These are phyloP conservation scores for Haematococcus sp. DNA, from an alignment of 139 green algal genomes.

Conservation along the genomic window DNA sequence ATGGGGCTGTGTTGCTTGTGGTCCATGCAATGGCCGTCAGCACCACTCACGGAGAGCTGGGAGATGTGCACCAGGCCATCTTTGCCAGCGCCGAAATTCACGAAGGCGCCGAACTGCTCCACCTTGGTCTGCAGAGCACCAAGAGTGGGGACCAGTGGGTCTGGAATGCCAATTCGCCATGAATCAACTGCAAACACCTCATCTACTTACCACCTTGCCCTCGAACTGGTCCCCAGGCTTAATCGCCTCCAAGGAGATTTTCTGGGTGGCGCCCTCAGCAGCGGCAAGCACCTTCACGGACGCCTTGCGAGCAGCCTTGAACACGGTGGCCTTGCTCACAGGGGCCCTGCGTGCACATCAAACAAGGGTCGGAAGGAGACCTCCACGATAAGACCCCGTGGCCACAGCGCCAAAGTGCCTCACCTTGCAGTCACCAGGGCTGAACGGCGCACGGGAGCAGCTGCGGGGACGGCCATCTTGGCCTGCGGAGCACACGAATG, in stretches of 20 bases:
- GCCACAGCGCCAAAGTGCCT: too few species aligned
- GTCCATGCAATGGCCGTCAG: neutral
- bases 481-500: too few species aligned
- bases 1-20: neutral
- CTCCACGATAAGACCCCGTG: neutral
- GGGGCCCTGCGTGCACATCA: constrained; percentile 32
- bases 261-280: neutral
- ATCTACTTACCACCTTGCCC: constrained; percentile 52
- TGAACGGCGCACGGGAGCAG: too few species aligned
- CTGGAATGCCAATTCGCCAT: neutral
- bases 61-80: constrained; percentile 96
- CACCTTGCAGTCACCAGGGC: too few species aligned
- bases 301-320: constrained; percentile 3
- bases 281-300: neutral
- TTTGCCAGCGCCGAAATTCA: constrained; percentile 81
- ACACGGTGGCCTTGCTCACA: constrained; percentile 23
- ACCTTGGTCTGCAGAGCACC: constrained; percentile 49
- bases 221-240: constrained; percentile 45
- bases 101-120: constrained; percentile 87
- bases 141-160: neutral
- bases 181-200: neutral
- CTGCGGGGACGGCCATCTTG: too few species aligned
- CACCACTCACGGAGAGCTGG: constrained; percentile 60
- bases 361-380: constrained; percentile 5
- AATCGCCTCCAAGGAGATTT: constrained; percentile 32